Evolutionary conservation across 129 eudicot genomes (phyloP).

Genomic region (Erigeron canadensis): DNA sequence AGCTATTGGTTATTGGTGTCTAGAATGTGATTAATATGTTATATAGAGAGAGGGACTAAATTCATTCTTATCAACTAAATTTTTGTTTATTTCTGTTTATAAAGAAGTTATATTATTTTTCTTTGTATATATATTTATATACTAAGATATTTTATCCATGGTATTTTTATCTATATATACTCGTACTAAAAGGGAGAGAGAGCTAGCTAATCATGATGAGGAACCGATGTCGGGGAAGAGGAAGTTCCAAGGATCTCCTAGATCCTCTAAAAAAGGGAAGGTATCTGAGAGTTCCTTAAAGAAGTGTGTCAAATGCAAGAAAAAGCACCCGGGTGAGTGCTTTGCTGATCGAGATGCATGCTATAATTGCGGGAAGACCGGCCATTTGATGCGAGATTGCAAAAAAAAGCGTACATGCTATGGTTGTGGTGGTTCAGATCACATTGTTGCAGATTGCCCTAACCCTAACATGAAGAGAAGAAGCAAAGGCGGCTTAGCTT

Average conservation of each 20-base stretch:
- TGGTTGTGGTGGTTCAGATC: not conserved
- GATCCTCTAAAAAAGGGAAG: slow-evolving; percentile 3
- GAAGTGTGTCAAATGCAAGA: slow-evolving; percentile 7
- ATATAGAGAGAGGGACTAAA: not conserved
- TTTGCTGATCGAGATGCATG: not conserved
- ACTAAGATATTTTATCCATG: slow-evolving; percentile 2
- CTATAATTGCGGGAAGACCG: slow-evolving; percentile 21
- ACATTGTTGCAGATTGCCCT: not conserved
- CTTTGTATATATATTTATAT: not conserved
- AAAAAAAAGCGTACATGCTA: not conserved
- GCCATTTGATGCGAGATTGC: slow-evolving; percentile 19
- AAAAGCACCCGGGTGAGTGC: not conserved
- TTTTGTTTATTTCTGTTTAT: not conserved
- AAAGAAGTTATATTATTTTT: not conserved
- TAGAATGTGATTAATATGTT: too few relatives aligned
- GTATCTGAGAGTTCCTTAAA: not conserved
- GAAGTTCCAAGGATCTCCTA: slow-evolving; percentile 16
- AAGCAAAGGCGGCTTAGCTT: not conserved
- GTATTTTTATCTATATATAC: not conserved
- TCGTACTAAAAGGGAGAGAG: slow-evolving; percentile 11
- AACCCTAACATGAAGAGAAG: not conserved
- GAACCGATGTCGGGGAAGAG: not conserved
- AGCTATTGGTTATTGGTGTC: too few relatives aligned
- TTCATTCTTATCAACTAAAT: not conserved
- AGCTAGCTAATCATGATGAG: slow-evolving; percentile 10